Evolutionary conservation across 805 yeast species (phyloP).

Genomic region (Naumovozyma baii): DNA sequence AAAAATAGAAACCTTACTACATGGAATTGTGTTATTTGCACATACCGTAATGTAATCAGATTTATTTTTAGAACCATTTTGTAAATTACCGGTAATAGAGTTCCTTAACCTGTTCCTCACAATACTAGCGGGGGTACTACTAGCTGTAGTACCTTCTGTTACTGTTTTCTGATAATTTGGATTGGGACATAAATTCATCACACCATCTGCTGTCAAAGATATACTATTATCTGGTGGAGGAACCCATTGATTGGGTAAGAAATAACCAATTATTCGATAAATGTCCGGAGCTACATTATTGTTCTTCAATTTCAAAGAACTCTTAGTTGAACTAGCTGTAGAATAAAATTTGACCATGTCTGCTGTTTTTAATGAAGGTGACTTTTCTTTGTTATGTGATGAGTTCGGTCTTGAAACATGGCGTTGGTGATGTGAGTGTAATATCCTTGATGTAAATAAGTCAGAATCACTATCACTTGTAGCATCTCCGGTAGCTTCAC

Average conservation of each 20-base stretch:
- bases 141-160: constrained; percentile 10
- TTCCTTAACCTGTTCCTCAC: constrained; percentile 17
- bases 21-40: constrained; percentile 22
- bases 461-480: constrained; percentile 1
- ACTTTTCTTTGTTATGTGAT: neutral
- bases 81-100: constrained; percentile 5
- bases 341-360: neutral
- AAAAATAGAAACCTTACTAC: constrained; percentile 18
- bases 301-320: constrained; percentile 9
- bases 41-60: constrained; percentile 22
- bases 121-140: constrained; percentile 6
- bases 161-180: constrained; percentile 21
- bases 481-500: constrained; percentile 1
- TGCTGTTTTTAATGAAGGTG: neutral
- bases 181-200: constrained; percentile 15
- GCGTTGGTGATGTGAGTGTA: neutral
- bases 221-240: constrained; percentile 20
- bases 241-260: constrained; percentile 25
- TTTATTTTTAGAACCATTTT: constrained; percentile 9
- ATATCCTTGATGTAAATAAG: neutral
- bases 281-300: constrained; percentile 17
- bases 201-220: constrained; percentile 22
- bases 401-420: neutral
- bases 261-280: constrained; percentile 21
- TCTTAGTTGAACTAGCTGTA: constrained; percentile 1